These are phyloP conservation scores for Arachis hypogaea DNA, from an alignment of 306 rosid species.

Conservation along the genomic window DNA sequence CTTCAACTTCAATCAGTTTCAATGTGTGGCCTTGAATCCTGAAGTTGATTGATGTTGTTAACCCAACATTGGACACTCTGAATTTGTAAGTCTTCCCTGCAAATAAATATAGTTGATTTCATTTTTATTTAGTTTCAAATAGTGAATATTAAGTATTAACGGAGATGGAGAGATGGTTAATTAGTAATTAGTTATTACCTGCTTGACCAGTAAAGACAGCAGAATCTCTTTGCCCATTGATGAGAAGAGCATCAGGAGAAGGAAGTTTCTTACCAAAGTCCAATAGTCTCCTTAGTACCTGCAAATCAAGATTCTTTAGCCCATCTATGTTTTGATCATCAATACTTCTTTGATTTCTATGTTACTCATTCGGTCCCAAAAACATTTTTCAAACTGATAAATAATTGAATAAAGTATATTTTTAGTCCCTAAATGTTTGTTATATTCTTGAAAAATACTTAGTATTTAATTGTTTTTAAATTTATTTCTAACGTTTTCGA, in stretches of 20 bases:
- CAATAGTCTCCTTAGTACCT: constrained; percentile 58
- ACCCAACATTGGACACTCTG: constrained; percentile 76
- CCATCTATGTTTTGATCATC: too few species aligned
- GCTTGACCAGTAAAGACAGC: constrained; percentile 50
- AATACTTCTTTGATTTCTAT: too few species aligned
- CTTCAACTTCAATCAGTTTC: constrained; percentile 86
- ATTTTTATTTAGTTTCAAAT: neutral
- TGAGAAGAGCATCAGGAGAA: constrained; percentile 70
- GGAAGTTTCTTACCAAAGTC: constrained; percentile 67
- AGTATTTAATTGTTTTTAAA: too few species aligned
- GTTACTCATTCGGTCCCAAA: too few species aligned
- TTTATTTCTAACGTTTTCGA: too few species aligned
- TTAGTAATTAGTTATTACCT: constrained; percentile 42
- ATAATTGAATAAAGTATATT: too few species aligned
- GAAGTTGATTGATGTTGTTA: constrained; percentile 64
- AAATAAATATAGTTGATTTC: neutral
- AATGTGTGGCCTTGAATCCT: constrained; percentile 69
- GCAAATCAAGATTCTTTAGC: constrained; percentile 3
- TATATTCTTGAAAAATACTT: too few species aligned
- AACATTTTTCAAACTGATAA: too few species aligned
- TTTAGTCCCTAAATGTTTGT: too few species aligned
- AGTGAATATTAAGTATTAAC: neutral
- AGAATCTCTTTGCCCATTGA: constrained; percentile 53
- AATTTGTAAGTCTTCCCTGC: constrained; percentile 82
- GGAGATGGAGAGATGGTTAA: neutral